Evolutionary conservation across 1,284 basidiomycete genomes (phyloP), one percentile per base, ranked within the genome.

Genomic region (Ceratobasidium sp.): DNA sequence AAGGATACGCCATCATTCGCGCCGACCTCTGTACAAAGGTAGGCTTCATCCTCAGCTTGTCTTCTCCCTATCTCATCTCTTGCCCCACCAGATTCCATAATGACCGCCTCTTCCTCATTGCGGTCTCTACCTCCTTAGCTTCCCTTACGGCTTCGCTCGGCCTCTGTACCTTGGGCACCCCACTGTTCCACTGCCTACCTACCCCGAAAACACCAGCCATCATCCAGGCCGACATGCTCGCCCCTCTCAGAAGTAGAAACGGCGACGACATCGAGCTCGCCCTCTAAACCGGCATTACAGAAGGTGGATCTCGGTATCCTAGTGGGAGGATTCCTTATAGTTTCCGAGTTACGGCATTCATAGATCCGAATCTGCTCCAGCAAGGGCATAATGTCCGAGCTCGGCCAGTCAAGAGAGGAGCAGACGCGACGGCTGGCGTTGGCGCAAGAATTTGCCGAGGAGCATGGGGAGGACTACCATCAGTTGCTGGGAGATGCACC

Each of bases 1-100:
- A 69, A 33, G 17, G 57, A 17, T 69, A 45, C 45, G 66, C 66
- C 4, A 19, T 69, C 14, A 31, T 69, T 17, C 66, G 41, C 9
- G 51, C 66, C 15, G 66, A 69, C 29, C 19, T 69, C 19, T 69
- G 66, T 29, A 57, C 66, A 33, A 69, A 69, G 66, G 66, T 69
- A 45, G 22, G 24, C 29, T 15, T n/a, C 1, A 7, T n/a, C 15
- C 50, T 51, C 50, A 4, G 6, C 22, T 60, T n/a, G 11, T 44
- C 19, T 6, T 11, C 22, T 47, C 33, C 36, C 31, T 36, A 29
- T 31, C 17, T 47, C 24, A 24, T 22, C 24, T 19, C 36, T 11
- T 41, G 6, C 6, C 36, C 11, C 33, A n/a, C 31, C 17, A 17
- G 57, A 53, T 29, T 69, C 66, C 66, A 51, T 9, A 24, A 51